Evolutionary conservation across 192 early-diverging fungal species (phyloP), one percentile per base, ranked within the genome.

Genomic region (Mortierella claussenii): DNA sequence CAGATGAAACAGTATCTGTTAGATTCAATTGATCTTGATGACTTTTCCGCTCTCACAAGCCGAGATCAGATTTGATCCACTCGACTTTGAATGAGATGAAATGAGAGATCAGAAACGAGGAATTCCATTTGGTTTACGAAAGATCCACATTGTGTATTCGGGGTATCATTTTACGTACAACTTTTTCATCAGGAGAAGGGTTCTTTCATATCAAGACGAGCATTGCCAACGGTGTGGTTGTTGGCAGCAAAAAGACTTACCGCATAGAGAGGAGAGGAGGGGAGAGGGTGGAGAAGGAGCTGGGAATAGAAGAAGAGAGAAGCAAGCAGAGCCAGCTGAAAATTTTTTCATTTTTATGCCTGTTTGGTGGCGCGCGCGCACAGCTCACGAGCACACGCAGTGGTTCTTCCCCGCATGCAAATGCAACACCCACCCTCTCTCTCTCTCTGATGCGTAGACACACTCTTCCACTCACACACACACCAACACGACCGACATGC

Each of bases 161-260:
- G 73, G 73, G 73, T 76, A 76, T 76, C 73, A 67, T 76, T 76
- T 76, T 67, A 67, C 73, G 73, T 76, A 76, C 73, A 76, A 76
- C 73, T 76, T 67, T 60, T 76, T 76, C 73, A 76, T 76, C 73
- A 76, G 73, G 53, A 44, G 17, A 56, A 27, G 31, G 27, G 48
- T 36, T 59, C 17, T 42, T 42, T 42, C 17, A 17, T 48, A 48
- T 48, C 56, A 53, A 40, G 42, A 20, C 34, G 26, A 30, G 49
- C n/a, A 32, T 44, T 21, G 26, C 15, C 9, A 21, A 13, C 10
- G 33, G 12, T 34, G 20, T 18, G 17, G 40, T 11, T 11, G 21
- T n/a, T 28, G 45, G 27, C 18, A 15, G 21, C 4, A 51, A 2
- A 24, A 9, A 27, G 31, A 68, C 66, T 68, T 68, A 68, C 66